A percentile compares a stretch with the other conserved stretches of the same genome.
Evolutionary conservation across 345 rosid species (phyloP).

Genomic region (Conringia planisiliqua): DNA sequence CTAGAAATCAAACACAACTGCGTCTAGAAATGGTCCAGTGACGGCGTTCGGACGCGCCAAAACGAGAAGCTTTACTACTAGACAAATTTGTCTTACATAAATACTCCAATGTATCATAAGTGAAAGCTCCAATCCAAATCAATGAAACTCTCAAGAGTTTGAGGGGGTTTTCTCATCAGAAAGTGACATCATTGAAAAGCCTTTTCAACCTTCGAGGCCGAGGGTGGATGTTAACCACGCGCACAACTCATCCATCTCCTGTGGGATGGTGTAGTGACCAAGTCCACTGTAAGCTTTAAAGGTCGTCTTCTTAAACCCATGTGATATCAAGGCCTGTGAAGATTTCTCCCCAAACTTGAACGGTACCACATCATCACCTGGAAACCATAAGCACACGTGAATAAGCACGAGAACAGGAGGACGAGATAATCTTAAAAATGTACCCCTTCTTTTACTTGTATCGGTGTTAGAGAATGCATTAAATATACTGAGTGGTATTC

Average conservation of each 20-base stretch:
- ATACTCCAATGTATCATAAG: conserved; percentile 2
- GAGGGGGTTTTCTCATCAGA: not conserved
- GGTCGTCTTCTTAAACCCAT: conserved; percentile 65
- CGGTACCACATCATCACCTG: conserved; percentile 91
- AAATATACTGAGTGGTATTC: not conserved
- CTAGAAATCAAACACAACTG: not conserved
- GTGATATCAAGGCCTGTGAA: conserved; percentile 48
- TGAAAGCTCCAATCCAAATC: conserved; percentile 7
- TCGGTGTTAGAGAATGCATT: not conserved
- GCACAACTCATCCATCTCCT: conserved; percentile 85
- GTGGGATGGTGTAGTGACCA: conserved; percentile 86
- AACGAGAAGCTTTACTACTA: not conserved
- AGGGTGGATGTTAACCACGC: conserved; percentile 69
- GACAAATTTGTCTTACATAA: not conserved
- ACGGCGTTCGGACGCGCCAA: not conserved
- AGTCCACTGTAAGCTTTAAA: conserved; percentile 79
- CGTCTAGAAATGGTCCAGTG: not conserved
- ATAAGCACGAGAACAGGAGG: not conserved
- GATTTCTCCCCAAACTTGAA: conserved; percentile 90
- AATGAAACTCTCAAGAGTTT: not conserved
- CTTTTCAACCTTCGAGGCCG: conserved; percentile 45
- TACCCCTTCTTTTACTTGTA: not conserved
- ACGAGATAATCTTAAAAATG: not conserved
- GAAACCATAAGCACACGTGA: conserved; percentile 10
- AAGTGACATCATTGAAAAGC: not conserved